phyloP scores from a whole-genome alignment of 345 rosid genomes.

The Eucalyptus cloeziana region DNA sequence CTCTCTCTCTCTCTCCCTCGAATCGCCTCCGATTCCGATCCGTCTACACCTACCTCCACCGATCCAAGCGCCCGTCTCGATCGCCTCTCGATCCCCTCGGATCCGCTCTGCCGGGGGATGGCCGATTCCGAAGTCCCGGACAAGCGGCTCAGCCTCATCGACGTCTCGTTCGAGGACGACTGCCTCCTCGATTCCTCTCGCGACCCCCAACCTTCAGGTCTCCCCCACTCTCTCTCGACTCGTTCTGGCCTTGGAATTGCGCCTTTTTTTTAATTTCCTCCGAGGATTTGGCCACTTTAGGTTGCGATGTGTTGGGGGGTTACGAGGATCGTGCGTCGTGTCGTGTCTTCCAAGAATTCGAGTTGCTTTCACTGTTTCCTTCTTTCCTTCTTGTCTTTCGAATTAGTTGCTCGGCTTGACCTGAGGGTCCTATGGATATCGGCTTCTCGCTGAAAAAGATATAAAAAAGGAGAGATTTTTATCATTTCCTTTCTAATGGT shows the following conservation, averaged over 20 bases:
- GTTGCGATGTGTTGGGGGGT: not conserved
- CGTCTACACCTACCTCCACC: not conserved
- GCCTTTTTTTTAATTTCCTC: not conserved
- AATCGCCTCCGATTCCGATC: not conserved
- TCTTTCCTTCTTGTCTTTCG: not conserved
- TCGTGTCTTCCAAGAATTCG: not conserved
- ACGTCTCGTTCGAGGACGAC: slow-evolving; percentile 79
- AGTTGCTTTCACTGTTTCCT: not conserved
- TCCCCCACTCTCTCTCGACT: not conserved
- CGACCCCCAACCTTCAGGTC: slow-evolving; percentile 24
- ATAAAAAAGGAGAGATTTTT: not conserved
- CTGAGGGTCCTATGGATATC: not conserved
- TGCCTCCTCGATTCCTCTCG: slow-evolving; percentile 46
- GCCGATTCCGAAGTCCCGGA: slow-evolving; percentile 29
- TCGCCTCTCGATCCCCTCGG: not conserved
- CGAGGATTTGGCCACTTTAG: not conserved
- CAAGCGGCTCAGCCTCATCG: slow-evolving; percentile 56
- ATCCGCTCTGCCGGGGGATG: slow-evolving; percentile 39
- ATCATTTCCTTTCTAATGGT: not conserved
- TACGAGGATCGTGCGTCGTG: not conserved
- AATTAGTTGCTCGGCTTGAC: not conserved
- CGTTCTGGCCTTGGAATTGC: not conserved
- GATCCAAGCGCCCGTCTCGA: not conserved
- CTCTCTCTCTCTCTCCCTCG: not conserved
- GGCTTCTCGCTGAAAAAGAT: not conserved